These are phyloP conservation scores for Exserohilum rostratum DNA, from an alignment of 2,329 filamentous ascomycete genomes.

Conservation along the genomic window DNA sequence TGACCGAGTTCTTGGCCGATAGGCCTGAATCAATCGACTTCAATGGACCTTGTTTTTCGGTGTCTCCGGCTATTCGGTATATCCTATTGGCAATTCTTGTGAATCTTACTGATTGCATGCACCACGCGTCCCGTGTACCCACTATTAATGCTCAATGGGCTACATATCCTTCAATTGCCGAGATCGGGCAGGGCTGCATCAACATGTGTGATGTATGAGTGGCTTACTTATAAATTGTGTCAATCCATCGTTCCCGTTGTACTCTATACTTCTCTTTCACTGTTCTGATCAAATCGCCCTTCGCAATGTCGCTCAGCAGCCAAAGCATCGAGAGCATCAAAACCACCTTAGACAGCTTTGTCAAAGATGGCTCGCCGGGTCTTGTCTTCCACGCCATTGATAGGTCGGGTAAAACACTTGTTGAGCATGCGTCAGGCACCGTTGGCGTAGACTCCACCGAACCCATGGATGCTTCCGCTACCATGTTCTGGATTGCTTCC, in stretches of 20 bases:
- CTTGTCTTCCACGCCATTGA: constrained; percentile 55
- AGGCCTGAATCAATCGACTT: not conserved
- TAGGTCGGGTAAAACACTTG: constrained; percentile 51
- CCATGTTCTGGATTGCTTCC: constrained; percentile 64
- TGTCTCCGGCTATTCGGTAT: not conserved
- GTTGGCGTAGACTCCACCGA: constrained; percentile 50
- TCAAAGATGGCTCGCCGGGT: constrained; percentile 49
- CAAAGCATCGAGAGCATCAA: constrained; percentile 44
- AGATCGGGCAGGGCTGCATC: no score
- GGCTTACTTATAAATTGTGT: not conserved
- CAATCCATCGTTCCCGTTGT: not conserved
- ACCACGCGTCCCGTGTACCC: no score
- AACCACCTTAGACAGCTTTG: constrained; percentile 41
- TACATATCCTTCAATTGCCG: no score
- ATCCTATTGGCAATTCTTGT: no score
- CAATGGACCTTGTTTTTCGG: not conserved
- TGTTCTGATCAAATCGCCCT: not conserved
- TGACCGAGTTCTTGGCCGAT: not conserved
- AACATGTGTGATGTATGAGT: not conserved
- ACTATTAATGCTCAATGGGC: no score
- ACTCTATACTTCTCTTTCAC: not conserved
- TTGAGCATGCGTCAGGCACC: constrained; percentile 52
- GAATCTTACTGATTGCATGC: no score
- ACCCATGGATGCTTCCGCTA: constrained; percentile 63
- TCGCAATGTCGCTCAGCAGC: constrained; percentile 39